Evolutionary conservation across 179 eudicot species (phyloP).

Genomic region (Drosera spatulata): DNA sequence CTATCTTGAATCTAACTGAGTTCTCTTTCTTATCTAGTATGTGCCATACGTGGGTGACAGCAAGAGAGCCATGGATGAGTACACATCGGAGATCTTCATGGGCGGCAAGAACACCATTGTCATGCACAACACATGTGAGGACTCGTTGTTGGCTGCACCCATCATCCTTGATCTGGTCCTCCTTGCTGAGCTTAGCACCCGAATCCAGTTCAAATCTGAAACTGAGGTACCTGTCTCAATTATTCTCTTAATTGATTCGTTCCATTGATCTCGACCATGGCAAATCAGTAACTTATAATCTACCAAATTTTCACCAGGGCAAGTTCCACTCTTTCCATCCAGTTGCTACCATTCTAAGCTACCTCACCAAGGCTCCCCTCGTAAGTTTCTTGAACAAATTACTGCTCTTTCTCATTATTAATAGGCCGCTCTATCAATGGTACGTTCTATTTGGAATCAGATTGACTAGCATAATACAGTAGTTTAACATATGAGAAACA

Average conservation of each 20-base stretch:
- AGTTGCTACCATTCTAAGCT: conserved; percentile 87
- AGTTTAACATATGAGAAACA: too few relatives aligned
- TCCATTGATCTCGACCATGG: too few relatives aligned
- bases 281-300: too few relatives aligned
- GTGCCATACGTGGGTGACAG: conserved; percentile 95
- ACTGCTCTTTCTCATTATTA: too few relatives aligned
- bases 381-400: conserved; percentile 31
- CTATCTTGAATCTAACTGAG: background rate
- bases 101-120: conserved; percentile 90
- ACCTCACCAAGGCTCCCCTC: conserved; percentile 96
- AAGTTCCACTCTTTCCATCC: conserved; percentile 97
- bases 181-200: conserved; percentile 83
- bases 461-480: too few relatives aligned
- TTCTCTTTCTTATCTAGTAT: conserved; percentile 33
- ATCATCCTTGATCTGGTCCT: conserved; percentile 90
- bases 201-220: conserved; percentile 85
- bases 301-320: conserved; percentile 31
- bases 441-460: too few relatives aligned
- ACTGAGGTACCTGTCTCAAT: background rate
- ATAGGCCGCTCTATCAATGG: too few relatives aligned
- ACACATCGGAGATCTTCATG: conserved; percentile 96
- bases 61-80: conserved; percentile 99
- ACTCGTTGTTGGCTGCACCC: conserved; percentile 89
- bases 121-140: conserved; percentile 96
- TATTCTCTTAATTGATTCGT: too few relatives aligned